A percentile compares a stretch with the other conserved stretches of the same genome.
These are phyloP conservation scores for Clonostachys rhizophaga DNA, from an alignment of 2,329 filamentous ascomycete species.

Conservation along the genomic window DNA sequence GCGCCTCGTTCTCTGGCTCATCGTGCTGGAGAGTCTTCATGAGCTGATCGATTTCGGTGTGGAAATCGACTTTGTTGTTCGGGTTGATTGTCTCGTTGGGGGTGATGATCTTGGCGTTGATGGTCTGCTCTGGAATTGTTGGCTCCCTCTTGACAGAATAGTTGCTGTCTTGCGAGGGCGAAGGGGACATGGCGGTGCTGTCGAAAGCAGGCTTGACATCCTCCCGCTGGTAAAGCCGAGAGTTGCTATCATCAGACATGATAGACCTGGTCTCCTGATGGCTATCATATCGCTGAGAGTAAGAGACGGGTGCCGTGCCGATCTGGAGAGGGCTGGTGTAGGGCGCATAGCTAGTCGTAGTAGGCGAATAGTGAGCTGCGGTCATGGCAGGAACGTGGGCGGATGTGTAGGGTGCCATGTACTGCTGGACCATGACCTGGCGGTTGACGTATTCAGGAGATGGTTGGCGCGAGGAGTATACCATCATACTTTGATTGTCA, in stretches of 20 bases:
- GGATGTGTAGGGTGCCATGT: slow-evolving; percentile 39
- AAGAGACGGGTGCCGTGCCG: slow-evolving; percentile 12
- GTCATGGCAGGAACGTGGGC: slow-evolving; percentile 31
- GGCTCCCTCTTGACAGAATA: too few relatives aligned
- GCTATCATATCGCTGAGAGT: too few relatives aligned
- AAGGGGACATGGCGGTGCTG: too few relatives aligned
- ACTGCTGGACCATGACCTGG: slow-evolving; percentile 38
- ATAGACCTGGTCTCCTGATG: too few relatives aligned
- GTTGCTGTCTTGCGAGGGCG: too few relatives aligned
- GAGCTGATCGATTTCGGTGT: slow-evolving; percentile 79
- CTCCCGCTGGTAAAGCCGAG: too few relatives aligned
- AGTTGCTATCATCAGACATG: too few relatives aligned
- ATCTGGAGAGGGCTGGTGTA: slow-evolving; percentile 31
- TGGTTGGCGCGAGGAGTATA: slow-evolving; percentile 40
- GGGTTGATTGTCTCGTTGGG: slow-evolving; percentile 40
- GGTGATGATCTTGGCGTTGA: slow-evolving; percentile 28
- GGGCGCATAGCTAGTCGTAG: slow-evolving; percentile 35
- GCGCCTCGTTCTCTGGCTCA: slow-evolving; percentile 19
- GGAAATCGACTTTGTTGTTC: slow-evolving; percentile 56
- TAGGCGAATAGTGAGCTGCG: slow-evolving; percentile 34
- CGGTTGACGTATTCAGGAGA: slow-evolving; percentile 32
- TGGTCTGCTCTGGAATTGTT: slow-evolving; percentile 7
- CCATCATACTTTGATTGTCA: slow-evolving; percentile 36
- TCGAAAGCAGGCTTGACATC: too few relatives aligned
- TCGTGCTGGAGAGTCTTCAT: slow-evolving; percentile 85